Base-by-base conservation (phyloP, 2,329 filamentous ascomycete genomes). In the Cladobotryum protrusum region DNA sequence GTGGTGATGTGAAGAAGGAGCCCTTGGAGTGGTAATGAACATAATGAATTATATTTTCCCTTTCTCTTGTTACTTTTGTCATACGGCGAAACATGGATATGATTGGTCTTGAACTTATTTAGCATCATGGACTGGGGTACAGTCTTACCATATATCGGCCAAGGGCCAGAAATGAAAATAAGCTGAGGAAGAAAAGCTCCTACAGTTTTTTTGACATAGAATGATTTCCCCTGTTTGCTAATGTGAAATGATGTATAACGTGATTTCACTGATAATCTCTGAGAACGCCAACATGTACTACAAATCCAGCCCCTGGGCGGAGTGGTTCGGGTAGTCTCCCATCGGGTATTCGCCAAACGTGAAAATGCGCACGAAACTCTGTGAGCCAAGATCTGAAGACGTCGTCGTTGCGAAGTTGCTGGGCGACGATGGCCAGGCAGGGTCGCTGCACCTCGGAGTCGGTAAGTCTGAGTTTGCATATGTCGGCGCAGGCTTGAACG, bases 341-440 rank as follows among this genome's bases (percentile, higher is more conserved):
- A 61, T 89, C 84, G 0, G 83, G 81, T 5, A 96, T 67, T 50
- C 87, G 78, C 89, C 90, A 97, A 7, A 86, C 82, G 11, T 74
- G 73, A 61, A 97, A 97, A 8, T 67, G 63, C 32, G 64, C 64
- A 52, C 79, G 68, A 56, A 96, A 91, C 47, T 79, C 78, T 54
- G 72, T 73, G 44, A 96, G 69, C 89, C 91, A 97, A 13, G 75
- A 71, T 59, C 92, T 85, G 59, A 97, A 93, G 5, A 97, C 88
- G 33, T 91, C 86, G 2, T 87, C 81, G 24, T 89, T 85, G 29
- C 93, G 82, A 44, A 96, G 78, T 67, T 97, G 92, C 72, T 97
- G 92, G 19, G 88, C 92, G 45, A 97, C 77, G 5, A 97, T 69
- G 62, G 87, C 91, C 1, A 96, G 57, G 5, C 87, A 86, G 3